Percentiles rank a stretch among this genome's conserved stretches.
phyloP scores from a whole-genome alignment of 1,284 basidiomycete species.

The Acaromyces ingoldii region DNA sequence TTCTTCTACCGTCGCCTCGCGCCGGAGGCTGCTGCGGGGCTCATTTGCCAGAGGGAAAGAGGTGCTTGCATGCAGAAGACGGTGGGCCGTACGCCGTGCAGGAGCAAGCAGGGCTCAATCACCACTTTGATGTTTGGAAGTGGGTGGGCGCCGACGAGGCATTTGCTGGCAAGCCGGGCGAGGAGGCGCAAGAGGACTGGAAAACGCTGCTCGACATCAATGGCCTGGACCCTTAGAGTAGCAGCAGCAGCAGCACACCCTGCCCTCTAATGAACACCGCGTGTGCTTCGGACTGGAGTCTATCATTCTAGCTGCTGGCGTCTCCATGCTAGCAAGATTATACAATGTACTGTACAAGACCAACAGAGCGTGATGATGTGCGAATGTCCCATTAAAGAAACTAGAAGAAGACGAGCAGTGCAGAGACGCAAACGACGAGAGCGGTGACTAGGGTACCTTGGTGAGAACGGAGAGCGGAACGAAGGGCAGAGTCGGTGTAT shows the following conservation, averaged over 20 bases:
- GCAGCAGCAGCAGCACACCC: no score
- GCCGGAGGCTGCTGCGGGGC: constrained; percentile 43
- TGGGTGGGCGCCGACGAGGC: constrained; percentile 25
- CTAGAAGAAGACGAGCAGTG: no score
- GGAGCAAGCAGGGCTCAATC: constrained; percentile 53
- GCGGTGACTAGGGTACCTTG: no score
- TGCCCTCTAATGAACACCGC: no score
- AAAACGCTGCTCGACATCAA: constrained; percentile 5
- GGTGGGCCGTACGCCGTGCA: constrained; percentile 51
- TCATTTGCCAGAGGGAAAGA: background rate
- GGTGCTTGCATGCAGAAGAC: constrained; percentile 23
- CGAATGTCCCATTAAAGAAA: no score
- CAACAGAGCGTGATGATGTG: no score
- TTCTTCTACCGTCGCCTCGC: constrained; percentile 34
- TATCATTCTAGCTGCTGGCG: no score
- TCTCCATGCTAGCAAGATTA: no score
- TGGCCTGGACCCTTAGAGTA: constrained; percentile 1
- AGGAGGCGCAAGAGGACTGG: background rate
- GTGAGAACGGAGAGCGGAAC: no score
- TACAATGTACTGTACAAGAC: no score
- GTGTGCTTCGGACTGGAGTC: no score
- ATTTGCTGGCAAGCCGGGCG: background rate
- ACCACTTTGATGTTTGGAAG: constrained; percentile 52
- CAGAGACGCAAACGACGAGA: no score
- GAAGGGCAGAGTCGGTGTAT: constrained; percentile 16